Base-by-base conservation (phyloP, 345 rosid genomes). In the Linum lewisii region DNA sequence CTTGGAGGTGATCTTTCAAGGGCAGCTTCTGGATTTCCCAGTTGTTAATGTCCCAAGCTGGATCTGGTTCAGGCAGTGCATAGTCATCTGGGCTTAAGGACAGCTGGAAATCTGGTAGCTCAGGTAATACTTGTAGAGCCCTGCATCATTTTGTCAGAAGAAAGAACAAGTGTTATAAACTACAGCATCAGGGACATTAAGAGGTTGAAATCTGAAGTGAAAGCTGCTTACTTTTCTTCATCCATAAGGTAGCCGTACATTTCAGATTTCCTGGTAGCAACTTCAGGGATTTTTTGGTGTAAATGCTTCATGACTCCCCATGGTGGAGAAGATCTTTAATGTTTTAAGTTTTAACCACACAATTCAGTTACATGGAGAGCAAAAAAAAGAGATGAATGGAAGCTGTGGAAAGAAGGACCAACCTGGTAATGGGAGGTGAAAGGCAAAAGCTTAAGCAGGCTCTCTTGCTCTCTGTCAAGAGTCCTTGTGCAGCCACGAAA, bases 271-370 rank as follows among this genome's bases (percentile, higher is more conserved):
- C 78, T 84, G 9, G 75, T 70, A 52, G 94, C 97, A 67, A 93
- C 89, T 75, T 86, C 97, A 18, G 95, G 95, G 66, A 93, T 85
- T 72, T 93, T 93, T 78, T 88, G 89, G 60, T 71, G 81, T 59
- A 92, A 70, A 56, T 82, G 82, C 77, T 86, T 92, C 89, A 92
- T 86, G 6, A 69, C 84, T 13, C 97, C 97, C 95, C 97, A 93
- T 9, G 65, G 71, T 24, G 91, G 95, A 70, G 97, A 85, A 69
- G 86, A 76, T 77, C 98, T 92, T 55, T 20, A n/a, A n/a, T n/a
- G n/a, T n/a, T n/a, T n/a, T n/a, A n/a, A n/a, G n/a, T n/a, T n/a
- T n/a, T n/a, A n/a, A n/a, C n/a, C n/a, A n/a, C n/a, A n/a, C n/a
- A n/a, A n/a, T n/a, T n/a, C n/a, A n/a, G n/a, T n/a, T n/a, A n/a